phyloP scores from a whole-genome alignment of 176 grass and related monocot species.

The Miscanthus lutarioriparius region DNA sequence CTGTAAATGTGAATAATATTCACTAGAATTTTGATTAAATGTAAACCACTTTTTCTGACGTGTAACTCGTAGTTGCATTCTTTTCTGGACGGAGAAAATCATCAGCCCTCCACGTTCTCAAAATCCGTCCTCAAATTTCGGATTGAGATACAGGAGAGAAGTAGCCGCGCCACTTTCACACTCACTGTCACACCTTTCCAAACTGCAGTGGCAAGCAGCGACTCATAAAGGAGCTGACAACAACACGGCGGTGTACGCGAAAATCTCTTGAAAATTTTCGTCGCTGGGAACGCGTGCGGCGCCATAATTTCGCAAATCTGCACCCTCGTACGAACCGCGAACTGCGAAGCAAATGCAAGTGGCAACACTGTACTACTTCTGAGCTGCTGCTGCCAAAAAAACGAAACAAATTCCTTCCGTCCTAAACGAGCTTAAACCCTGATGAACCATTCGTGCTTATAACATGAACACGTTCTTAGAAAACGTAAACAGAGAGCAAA shows the following conservation, averaged over 20 bases:
- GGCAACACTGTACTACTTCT: not conserved
- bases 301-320: too few relatives aligned
- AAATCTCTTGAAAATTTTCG: not conserved
- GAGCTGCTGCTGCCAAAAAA: not conserved
- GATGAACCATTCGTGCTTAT: not conserved
- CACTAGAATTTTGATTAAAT: too few relatives aligned
- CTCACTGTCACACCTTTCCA: too few relatives aligned
- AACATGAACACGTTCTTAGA: conserved; percentile 12
- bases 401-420: not conserved
- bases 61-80: too few relatives aligned
- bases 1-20: too few relatives aligned
- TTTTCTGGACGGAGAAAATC: too few relatives aligned
- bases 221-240: not conserved
- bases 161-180: too few relatives aligned
- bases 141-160: too few relatives aligned
- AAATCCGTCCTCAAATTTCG: too few relatives aligned
- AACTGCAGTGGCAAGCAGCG: too few relatives aligned
- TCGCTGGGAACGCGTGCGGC: not conserved
- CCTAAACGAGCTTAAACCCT: not conserved
- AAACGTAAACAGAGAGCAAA: conserved; percentile 4
- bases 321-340: not conserved
- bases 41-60: too few relatives aligned
- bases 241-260: not conserved
- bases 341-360: not conserved
- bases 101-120: too few relatives aligned